These are phyloP conservation scores for Geotrichum klebahnii DNA, from an alignment of 1,139 yeast genomes.

Conservation along the genomic window DNA sequence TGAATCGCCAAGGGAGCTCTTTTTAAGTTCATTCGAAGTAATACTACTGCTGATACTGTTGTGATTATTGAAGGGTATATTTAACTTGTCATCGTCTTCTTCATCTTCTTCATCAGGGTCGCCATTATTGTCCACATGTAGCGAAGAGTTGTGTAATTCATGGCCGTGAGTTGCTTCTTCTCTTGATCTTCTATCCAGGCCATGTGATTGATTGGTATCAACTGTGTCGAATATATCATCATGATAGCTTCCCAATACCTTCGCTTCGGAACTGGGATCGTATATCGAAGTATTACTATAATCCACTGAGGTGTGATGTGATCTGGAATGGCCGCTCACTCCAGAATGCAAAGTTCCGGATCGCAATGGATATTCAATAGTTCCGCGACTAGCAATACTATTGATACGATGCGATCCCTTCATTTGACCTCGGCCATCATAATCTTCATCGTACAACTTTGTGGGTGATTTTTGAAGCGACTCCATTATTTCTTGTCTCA, in stretches of 20 bases:
- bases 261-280: constrained; percentile 1
- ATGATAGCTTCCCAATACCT: constrained; percentile 6
- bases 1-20: not conserved
- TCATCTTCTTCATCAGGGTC: constrained; percentile 1
- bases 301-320: not conserved
- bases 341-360: not conserved
- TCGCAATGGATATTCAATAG: not conserved
- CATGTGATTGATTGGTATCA: not conserved
- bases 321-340: not conserved
- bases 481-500: constrained; percentile 20
- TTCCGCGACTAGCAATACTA: not conserved
- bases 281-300: not conserved
- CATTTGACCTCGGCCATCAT: too few relatives aligned
- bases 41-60: constrained; percentile 3
- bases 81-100: constrained; percentile 8
- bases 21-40: not conserved
- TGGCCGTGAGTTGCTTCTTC: not conserved
- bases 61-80: constrained; percentile 1
- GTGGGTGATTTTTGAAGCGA: constrained; percentile 20
- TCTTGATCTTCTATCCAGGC: not conserved
- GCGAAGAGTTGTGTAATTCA: too few relatives aligned
- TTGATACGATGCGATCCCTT: not conserved
- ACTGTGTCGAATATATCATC: constrained; percentile 10
- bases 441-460: constrained; percentile 13
- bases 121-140: not conserved